Conservation (phyloP, 2,329 filamentous ascomycete genomes). For the Diplodia seriata region DNA sequence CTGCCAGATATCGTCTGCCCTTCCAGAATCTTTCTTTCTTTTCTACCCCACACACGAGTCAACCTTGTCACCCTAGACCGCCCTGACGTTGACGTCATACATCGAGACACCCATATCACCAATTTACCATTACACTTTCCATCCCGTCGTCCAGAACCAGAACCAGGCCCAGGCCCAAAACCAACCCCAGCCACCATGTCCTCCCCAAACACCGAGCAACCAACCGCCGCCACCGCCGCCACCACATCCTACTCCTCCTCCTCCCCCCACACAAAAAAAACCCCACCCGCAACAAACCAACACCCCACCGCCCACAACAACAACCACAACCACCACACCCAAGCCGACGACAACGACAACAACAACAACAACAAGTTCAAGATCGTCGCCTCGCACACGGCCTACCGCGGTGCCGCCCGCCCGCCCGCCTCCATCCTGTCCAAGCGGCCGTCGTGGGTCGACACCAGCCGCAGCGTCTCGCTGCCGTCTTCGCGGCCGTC, state of each 20-base stretch:
- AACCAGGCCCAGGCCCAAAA: neutral
- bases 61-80: neutral
- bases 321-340: neutral
- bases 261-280: too few relatives aligned
- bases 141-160: neutral
- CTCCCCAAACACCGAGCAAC: too few relatives aligned
- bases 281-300: too few relatives aligned
- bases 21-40: conserved; percentile 4
- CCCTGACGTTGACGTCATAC: conserved; percentile 20
- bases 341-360: neutral
- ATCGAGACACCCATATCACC: neutral
- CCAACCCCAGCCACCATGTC: too few relatives aligned
- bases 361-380: conserved; percentile 38
- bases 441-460: conserved; percentile 23
- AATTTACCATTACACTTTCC: too few relatives aligned
- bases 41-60: neutral
- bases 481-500: neutral
- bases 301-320: too few relatives aligned
- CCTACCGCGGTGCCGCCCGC: conserved; percentile 35
- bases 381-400: conserved; percentile 37
- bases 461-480: conserved; percentile 23
- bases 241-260: too few relatives aligned
- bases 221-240: too few relatives aligned
- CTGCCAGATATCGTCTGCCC: neutral
- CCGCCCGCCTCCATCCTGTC: conserved; percentile 29